A percentile compares a stretch with the other conserved stretches of the same genome.
phyloP scores from a whole-genome alignment of 306 rosid genomes.

The Rosa lucieae region DNA sequence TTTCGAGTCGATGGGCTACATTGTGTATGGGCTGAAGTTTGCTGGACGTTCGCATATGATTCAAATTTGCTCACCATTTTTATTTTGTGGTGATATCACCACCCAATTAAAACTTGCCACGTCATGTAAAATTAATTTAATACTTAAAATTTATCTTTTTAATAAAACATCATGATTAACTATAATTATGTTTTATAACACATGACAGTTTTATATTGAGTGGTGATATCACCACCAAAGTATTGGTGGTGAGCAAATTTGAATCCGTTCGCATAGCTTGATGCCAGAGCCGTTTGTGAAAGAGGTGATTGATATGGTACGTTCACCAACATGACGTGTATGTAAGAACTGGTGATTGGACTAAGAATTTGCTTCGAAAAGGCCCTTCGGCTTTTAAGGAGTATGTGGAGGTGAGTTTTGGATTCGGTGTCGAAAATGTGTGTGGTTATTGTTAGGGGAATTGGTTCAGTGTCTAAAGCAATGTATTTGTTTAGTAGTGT shows the following conservation, averaged over 20 bases:
- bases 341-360: constrained; percentile 94
- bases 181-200: too few relatives aligned
- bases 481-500: constrained; percentile 57
- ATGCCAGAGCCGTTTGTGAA: constrained; percentile 64
- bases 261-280: constrained; percentile 79
- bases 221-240: too few relatives aligned
- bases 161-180: too few relatives aligned
- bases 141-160: too few relatives aligned
- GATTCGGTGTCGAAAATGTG: background rate
- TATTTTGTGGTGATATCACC: too few relatives aligned
- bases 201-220: too few relatives aligned
- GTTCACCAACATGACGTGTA: constrained; percentile 71
- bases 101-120: too few relatives aligned
- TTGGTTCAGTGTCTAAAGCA: background rate
- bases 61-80: too few relatives aligned
- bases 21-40: constrained; percentile 85
- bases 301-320: constrained; percentile 63
- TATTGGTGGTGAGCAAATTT: too few relatives aligned
- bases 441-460: background rate
- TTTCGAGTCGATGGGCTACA: constrained; percentile 75
- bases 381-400: constrained; percentile 72
- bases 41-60: constrained; percentile 81
- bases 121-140: too few relatives aligned
- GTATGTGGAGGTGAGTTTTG: constrained; percentile 63
- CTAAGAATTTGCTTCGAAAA: constrained; percentile 65